Base-by-base conservation (phyloP, 805 yeast genomes). In the Saccharomycopsis selenospora region DNA sequence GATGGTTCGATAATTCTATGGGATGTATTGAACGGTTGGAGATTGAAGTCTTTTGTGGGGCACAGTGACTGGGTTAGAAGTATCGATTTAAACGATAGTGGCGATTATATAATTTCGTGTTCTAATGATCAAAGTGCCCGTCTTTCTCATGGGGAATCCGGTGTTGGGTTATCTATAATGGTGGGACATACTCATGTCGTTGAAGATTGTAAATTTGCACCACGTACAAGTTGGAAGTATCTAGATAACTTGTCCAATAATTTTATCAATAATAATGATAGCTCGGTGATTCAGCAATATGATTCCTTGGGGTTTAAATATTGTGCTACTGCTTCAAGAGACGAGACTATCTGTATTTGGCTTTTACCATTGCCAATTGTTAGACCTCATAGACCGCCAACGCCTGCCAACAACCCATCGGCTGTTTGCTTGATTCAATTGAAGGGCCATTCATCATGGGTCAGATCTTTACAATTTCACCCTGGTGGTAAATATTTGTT, bases 61-160 rank as follows among this genome's bases (percentile, higher is more conserved):
- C 97, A 90, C 63, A 75, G 85, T 7, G 96, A 88, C 55, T 90
- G 97, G 97, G 88, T 88, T 3, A 69, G 95, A 49, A 69, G 77
- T 8, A 55, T 88, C 2, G 87, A 80, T 53, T 59, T 70, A 1
- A 62, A 67, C 26, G 51, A 54, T 3, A 33, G 28, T 40, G 82
- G 82, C 2, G 81, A 78, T 42, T 84, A 73, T 54, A 51, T 86
- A 3, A 51, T 87, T 18, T 80, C 90, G 1, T 84, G 89, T 30
- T 85, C 95, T 3, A 83, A 82, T 57, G 96, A 88, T 62, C 86
- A 82, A 49, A 75, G 85, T 42, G 73, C 80, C 1, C 66, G 95
- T 57, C 63, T 88, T 23, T 75, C 88, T 0, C 85, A 81, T 63
- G 70, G 78, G 54, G 71, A 70, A 20, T 71, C 83, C 0, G 90